Conservation (phyloP, 164 flowering plant species). For the Euptelea pleiosperma region DNA sequence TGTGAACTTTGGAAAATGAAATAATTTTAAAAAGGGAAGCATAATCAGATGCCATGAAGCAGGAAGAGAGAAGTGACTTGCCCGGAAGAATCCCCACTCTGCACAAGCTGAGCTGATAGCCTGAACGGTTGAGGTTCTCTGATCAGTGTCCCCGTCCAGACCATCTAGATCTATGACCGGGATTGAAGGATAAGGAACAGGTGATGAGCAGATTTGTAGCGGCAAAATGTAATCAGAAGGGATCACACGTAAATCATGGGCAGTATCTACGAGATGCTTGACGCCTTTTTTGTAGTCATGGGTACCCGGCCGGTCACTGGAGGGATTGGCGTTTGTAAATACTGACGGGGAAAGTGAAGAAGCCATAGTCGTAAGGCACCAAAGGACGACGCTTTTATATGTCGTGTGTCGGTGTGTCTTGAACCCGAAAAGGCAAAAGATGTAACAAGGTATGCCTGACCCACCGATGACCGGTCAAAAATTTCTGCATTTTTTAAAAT, state of each 20-base stretch:
- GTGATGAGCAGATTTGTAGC: neutral
- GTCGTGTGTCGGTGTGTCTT: too few relatives aligned
- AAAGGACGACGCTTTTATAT: too few relatives aligned
- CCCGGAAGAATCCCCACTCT: conserved; percentile 28
- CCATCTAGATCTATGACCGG: conserved; percentile 19
- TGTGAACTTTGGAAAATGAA: too few relatives aligned
- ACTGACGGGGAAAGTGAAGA: neutral
- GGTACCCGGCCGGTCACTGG: neutral
- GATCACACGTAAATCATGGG: neutral
- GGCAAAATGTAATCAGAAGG: conserved; percentile 14
- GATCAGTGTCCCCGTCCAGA: neutral
- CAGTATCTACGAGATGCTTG: conserved; percentile 21
- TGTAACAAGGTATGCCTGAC: too few relatives aligned
- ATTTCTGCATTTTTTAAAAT: too few relatives aligned
- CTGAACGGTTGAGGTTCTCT: neutral
- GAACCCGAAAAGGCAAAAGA: too few relatives aligned
- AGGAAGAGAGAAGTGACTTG: neutral
- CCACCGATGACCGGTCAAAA: too few relatives aligned
- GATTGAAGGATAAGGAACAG: neutral
- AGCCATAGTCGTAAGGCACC: too few relatives aligned
- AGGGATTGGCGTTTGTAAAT: neutral
- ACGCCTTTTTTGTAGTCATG: conserved; percentile 17
- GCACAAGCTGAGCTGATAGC: conserved; percentile 19
- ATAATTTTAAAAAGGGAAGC: too few relatives aligned
- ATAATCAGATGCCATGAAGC: too few relatives aligned